These are phyloP conservation scores for Cercospora brassicicola DNA, from an alignment of 2,329 filamentous ascomycete species.

Conservation along the genomic window DNA sequence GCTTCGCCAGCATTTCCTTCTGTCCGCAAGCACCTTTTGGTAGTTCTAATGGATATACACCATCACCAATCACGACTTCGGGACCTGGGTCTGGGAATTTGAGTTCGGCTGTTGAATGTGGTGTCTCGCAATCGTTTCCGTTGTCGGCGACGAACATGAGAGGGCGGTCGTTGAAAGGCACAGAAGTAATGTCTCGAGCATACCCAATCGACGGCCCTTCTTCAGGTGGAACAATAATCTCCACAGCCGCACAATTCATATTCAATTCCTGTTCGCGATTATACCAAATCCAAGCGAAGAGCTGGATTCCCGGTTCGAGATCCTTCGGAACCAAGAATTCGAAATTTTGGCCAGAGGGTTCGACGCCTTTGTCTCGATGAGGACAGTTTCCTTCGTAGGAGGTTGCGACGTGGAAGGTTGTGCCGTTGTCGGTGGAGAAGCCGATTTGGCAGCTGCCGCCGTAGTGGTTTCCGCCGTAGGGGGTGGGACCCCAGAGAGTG, in stretches of 20 bases:
- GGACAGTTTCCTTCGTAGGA: constrained; percentile 53
- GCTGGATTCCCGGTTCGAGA: constrained; percentile 43
- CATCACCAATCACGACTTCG: constrained; percentile 47
- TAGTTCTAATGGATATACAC: constrained; percentile 46
- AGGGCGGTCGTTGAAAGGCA: constrained; percentile 44
- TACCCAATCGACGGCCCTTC: background rate
- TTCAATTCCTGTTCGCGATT: constrained; percentile 51
- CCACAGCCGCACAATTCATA: constrained; percentile 49
- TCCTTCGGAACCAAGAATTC: constrained; percentile 49
- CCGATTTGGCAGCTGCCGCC: constrained; percentile 52
- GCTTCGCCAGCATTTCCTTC: constrained; percentile 23
- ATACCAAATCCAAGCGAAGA: constrained; percentile 53
- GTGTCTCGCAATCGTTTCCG: constrained; percentile 43
- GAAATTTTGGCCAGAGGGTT: constrained; percentile 46
- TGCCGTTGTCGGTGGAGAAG: constrained; percentile 44
- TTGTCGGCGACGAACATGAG: constrained; percentile 46
- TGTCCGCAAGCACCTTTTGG: constrained; percentile 35
- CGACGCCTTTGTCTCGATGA: constrained; percentile 42
- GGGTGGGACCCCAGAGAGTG: constrained; percentile 34
- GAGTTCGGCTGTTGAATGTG: constrained; percentile 43
- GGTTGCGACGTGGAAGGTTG: constrained; percentile 48
- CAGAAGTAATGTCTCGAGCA: background rate
- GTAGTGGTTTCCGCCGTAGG: constrained; percentile 44
- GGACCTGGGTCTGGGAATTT: constrained; percentile 47
- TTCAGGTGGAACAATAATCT: constrained; percentile 37